Base-by-base conservation (phyloP, 2,329 filamentous ascomycete genomes). In the Hansfordia pulvinata region DNA sequence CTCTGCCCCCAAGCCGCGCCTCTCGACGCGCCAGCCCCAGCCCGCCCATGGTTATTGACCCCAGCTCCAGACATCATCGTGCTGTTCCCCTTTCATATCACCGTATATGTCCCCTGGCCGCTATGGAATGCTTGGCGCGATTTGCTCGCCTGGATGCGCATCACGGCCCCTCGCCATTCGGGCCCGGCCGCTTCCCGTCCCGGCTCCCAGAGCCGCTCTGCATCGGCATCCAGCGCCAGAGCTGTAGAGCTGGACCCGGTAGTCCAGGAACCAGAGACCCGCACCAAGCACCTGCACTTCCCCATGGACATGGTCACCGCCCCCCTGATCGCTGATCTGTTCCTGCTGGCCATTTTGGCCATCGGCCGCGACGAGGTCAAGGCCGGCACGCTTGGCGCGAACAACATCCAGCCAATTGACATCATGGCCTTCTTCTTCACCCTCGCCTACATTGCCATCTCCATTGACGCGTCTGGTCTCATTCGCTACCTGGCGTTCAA, bases 371-470 rank as follows among this genome's bases (percentile, higher is more conserved):
- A 63, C 30, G 78, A 83, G 49, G 74, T 83, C 1, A 56, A 65
- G n/a, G 76, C 69, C 39, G 78, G 77, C 2, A 81, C 71, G 0
- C 47, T 78, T 6, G 76, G 76, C 1, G 58, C 72, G 2, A 54
- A 78, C 38, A 58, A 72, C 40, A 83, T 84, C 37, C 58, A 59
- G 3, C 77, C 77, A 0, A 62, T 79, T 36, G 76, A 83, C 33
- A 81, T 82, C 33, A 80, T 83, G 73, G 52, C 61, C 10, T 83
- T 83, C 51, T 83, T 84, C 52, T 56, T 83, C 22, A 78, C 75
- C 0, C 46, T 81, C 22, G 77, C 78, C 3, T 84, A 83, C 39
- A 81, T 83, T 32, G 77, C 78, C 24, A 80, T 84, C 23, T 82
- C 76, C 0, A 79, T 83, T 32, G 78, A 83, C 36, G 76, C 78